Conservation (phyloP, 192 early-diverging fungal genomes). For the Coemansia sp. region DNA sequence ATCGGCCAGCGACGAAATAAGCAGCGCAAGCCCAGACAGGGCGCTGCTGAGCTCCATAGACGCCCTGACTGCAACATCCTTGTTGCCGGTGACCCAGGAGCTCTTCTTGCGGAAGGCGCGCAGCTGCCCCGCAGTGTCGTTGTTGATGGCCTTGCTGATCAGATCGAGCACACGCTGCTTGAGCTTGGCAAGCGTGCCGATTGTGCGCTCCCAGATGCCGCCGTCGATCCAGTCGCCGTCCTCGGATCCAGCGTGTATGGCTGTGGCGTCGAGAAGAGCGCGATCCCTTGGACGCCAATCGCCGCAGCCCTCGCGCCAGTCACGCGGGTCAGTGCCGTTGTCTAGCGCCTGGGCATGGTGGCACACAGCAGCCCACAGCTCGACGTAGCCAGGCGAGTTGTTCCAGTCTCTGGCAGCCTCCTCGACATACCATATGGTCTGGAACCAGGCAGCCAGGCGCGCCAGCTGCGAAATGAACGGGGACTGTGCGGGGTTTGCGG, state of each 20-base stretch:
- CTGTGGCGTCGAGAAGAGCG: conserved; percentile 16
- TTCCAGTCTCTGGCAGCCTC: conserved; percentile 51
- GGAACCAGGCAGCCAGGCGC: conserved; percentile 45
- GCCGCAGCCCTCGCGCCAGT: conserved; percentile 47
- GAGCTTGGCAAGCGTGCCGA: conserved; percentile 29
- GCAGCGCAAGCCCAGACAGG: conserved; percentile 27
- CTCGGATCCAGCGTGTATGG: neutral
- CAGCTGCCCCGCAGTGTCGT: conserved; percentile 33
- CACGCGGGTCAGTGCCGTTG: conserved; percentile 26
- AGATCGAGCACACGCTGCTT: conserved; percentile 35
- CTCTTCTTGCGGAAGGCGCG: conserved; percentile 48
- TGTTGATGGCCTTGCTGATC: conserved; percentile 38
- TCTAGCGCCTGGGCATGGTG: conserved; percentile 20
- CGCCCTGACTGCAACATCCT: conserved; percentile 1
- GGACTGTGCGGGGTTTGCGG: conserved; percentile 9
- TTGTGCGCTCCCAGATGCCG: conserved; percentile 47
- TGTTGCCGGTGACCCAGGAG: conserved; percentile 15
- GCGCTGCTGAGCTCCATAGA: conserved; percentile 27
- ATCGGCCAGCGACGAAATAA: conserved; percentile 10
- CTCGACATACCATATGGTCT: conserved; percentile 49
- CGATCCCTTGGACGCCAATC: conserved; percentile 30
- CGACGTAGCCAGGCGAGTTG: conserved; percentile 36
- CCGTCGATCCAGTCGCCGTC: conserved; percentile 41
- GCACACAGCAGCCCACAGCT: conserved; percentile 49
- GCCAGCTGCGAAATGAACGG: conserved; percentile 30